These are phyloP conservation scores for Clonostachys rhizophaga DNA, from an alignment of 2,329 filamentous ascomycete genomes.

Conservation along the genomic window DNA sequence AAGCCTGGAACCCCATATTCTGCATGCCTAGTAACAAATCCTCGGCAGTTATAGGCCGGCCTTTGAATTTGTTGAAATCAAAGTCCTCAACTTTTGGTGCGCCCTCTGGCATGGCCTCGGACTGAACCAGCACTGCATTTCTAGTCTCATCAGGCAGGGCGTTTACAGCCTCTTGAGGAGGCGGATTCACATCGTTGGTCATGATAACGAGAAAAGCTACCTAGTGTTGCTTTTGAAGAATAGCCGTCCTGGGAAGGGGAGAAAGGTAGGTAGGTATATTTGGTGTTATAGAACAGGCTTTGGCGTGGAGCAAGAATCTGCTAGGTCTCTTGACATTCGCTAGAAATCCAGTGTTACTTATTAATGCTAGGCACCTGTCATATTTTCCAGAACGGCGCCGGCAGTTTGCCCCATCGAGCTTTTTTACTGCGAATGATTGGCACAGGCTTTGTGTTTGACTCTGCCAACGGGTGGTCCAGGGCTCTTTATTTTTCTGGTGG, in stretches of 20 bases:
- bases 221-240: conserved; percentile 19
- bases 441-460: no score
- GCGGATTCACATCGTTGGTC: no score
- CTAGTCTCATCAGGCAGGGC: conserved; percentile 59
- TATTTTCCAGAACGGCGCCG: neutral
- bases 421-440: no score
- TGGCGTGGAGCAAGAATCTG: no score
- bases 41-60: conserved; percentile 70
- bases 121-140: conserved; percentile 80
- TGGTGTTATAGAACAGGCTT: neutral
- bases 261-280: neutral
- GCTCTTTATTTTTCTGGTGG: no score
- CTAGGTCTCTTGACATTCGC: no score
- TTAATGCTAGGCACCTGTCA: neutral
- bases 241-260: neutral
- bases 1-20: conserved; percentile 72
- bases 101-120: conserved; percentile 73
- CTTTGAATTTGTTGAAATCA: conserved; percentile 81
- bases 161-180: conserved; percentile 13
- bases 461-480: no score
- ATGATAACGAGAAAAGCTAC: conserved; percentile 7
- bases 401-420: no score
- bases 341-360: no score
- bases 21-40: conserved; percentile 80
- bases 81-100: conserved; percentile 83